These are phyloP conservation scores for Musa itinerans DNA, from an alignment of 176 grass and related monocot genomes.

Conservation along the genomic window DNA sequence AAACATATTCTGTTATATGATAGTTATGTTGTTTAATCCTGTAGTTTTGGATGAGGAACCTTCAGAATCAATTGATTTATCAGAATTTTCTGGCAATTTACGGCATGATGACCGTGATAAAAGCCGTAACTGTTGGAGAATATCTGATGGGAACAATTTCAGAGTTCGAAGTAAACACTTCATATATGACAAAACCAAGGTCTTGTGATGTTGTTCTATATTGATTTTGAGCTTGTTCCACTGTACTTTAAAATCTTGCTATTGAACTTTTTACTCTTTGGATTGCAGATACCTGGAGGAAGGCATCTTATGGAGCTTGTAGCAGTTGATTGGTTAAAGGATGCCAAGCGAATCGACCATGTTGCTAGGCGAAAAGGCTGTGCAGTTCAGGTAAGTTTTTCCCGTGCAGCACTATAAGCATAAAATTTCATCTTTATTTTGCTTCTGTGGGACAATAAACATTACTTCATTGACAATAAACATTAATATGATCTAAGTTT, in stretches of 20 bases:
- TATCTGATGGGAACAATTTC: slow-evolving; percentile 93
- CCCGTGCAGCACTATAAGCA: background rate
- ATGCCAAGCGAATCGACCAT: slow-evolving; percentile 91
- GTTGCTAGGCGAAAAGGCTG: slow-evolving; percentile 93
- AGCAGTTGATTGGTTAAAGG: slow-evolving; percentile 98
- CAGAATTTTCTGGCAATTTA: slow-evolving; percentile 88
- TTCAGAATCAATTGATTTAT: slow-evolving; percentile 56
- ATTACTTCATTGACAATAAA: too few relatives aligned
- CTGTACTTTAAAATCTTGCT: background rate
- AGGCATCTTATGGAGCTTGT: slow-evolving; percentile 91
- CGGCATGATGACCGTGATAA: slow-evolving; percentile 72
- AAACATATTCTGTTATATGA: background rate
- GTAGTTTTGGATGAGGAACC: slow-evolving; percentile 49
- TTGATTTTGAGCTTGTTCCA: background rate
- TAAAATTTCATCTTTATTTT: background rate
- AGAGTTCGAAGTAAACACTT: slow-evolving; percentile 91
- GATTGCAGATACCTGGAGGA: slow-evolving; percentile 62
- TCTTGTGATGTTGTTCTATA: slow-evolving; percentile 24
- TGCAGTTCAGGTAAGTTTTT: slow-evolving; percentile 67
- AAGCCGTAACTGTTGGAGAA: slow-evolving; percentile 90
- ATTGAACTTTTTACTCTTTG: slow-evolving; percentile 18
- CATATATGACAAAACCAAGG: slow-evolving; percentile 83
- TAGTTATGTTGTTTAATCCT: slow-evolving; percentile 19
- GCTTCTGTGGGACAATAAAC: too few relatives aligned
- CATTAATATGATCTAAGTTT: too few relatives aligned